These are phyloP conservation scores for Tylopilus sp. DNA, from an alignment of 768 basidiomycete species.

Conservation along the genomic window DNA sequence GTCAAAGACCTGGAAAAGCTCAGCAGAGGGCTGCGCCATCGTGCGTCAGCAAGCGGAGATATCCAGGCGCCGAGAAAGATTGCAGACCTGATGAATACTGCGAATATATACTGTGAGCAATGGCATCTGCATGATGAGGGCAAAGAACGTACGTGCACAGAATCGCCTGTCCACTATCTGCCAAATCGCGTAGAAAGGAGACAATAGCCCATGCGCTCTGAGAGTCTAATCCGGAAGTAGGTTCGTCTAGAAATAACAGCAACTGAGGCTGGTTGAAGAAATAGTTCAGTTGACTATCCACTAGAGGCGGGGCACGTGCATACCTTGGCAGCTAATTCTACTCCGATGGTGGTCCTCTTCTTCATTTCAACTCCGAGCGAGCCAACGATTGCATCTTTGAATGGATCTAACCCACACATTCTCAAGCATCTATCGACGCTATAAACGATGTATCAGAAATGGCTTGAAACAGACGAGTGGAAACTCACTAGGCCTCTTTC, in stretches of 20 bases:
- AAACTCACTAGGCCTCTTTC: slow-evolving; percentile 74
- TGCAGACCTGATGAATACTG: slow-evolving; percentile 41
- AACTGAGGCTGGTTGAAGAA: slow-evolving; percentile 57
- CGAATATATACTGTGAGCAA: neutral
- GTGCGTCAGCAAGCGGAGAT: neutral
- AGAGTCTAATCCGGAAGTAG: slow-evolving; percentile 84
- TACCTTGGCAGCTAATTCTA: slow-evolving; percentile 79
- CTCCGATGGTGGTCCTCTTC: slow-evolving; percentile 83
- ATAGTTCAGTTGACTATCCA: neutral
- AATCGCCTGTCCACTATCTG: slow-evolving; percentile 81
- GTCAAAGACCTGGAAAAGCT: slow-evolving; percentile 82
- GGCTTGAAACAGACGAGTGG: neutral
- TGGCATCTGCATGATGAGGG: neutral
- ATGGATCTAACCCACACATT: slow-evolving; percentile 62
- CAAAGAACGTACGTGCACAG: slow-evolving; percentile 70
- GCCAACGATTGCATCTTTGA: slow-evolving; percentile 67
- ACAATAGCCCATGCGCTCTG: slow-evolving; percentile 86
- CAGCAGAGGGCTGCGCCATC: slow-evolving; percentile 61
- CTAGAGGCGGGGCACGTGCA: neutral
- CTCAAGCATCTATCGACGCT: slow-evolving; percentile 54
- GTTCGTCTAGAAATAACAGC: slow-evolving; percentile 85
- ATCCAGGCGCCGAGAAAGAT: neutral
- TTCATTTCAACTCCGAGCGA: slow-evolving; percentile 66
- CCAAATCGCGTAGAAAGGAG: slow-evolving; percentile 69
- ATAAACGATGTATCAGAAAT: neutral